Conservation (phyloP, 1,284 basidiomycete genomes). For the Pholiota adiposa region DNA sequence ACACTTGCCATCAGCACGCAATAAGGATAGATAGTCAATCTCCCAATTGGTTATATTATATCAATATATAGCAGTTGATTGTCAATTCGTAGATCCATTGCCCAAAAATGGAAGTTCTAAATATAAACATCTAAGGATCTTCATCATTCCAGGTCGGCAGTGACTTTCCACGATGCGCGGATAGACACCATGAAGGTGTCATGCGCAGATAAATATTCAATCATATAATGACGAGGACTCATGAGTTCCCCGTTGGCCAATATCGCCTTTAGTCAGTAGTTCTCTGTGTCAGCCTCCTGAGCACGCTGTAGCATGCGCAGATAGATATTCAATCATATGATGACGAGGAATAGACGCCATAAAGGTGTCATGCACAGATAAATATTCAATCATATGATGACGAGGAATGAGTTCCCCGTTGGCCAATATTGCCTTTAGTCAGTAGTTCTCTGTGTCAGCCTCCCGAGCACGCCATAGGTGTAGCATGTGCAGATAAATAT, state of each 20-base stretch:
- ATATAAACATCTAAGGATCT: background rate
- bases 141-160: background rate
- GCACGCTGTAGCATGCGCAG: too few species aligned
- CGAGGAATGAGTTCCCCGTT: too few species aligned
- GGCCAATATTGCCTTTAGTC: too few species aligned
- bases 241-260: background rate
- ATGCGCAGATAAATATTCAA: background rate
- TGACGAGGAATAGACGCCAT: too few species aligned
- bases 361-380: background rate
- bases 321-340: background rate
- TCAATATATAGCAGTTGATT: background rate
- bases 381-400: background rate
- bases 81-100: background rate
- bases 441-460: too few species aligned
- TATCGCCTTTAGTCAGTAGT: background rate
- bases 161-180: background rate
- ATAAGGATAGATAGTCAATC: too few species aligned
- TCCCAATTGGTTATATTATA: too few species aligned
- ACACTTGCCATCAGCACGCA: too few species aligned
- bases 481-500: too few species aligned
- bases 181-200: background rate
- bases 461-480: too few species aligned
- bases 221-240: background rate
- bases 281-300: too few species aligned
- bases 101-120: background rate